A percentile compares a stretch with the other conserved stretches of the same genome.
phyloP scores from a whole-genome alignment of 352 stramenopile genomes.

The Phytophthora pluvialis region DNA sequence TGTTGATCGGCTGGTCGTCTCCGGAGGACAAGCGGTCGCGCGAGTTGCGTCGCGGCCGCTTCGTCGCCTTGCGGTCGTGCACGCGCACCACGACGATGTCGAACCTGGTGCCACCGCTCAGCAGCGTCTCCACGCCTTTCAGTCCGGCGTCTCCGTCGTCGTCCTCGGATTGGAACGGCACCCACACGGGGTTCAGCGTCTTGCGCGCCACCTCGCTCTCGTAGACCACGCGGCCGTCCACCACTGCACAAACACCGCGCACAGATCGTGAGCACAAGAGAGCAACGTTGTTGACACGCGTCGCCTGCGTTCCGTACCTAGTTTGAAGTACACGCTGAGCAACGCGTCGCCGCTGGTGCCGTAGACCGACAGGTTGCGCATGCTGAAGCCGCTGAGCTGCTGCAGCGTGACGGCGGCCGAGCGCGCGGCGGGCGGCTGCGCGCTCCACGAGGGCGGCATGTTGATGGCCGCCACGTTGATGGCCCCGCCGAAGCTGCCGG shows the following conservation, averaged over 20 bases:
- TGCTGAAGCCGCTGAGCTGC: conserved; percentile 78
- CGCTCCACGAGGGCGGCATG: conserved; percentile 33
- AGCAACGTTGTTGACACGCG: neutral
- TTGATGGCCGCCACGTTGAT: conserved; percentile 41
- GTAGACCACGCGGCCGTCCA: conserved; percentile 74
- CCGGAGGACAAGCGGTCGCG: conserved; percentile 43
- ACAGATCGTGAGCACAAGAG: neutral
- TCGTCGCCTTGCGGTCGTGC: conserved; percentile 49
- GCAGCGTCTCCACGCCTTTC: conserved; percentile 41
- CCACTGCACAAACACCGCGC: conserved; percentile 36
- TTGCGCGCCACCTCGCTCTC: conserved; percentile 72
- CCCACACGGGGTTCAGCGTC: conserved; percentile 85
- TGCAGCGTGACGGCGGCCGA: conserved; percentile 63
- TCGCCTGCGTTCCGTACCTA: conserved; percentile 58
- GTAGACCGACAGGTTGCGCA: conserved; percentile 77
- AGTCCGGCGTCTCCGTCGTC: conserved; percentile 34
- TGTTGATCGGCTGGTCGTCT: conserved; percentile 53
- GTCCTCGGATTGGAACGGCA: conserved; percentile 72
- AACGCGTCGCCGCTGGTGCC: conserved; percentile 51
- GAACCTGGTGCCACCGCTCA: conserved; percentile 62
- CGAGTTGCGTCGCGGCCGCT: conserved; percentile 58
- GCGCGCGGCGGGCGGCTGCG: conserved; percentile 27
- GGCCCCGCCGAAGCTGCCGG: conserved; percentile 44
- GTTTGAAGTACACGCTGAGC: conserved; percentile 81
- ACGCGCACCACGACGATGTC: conserved; percentile 75